phyloP scores from a whole-genome alignment of 2,329 filamentous ascomycete species.

The Aureobasidium sp. region DNA sequence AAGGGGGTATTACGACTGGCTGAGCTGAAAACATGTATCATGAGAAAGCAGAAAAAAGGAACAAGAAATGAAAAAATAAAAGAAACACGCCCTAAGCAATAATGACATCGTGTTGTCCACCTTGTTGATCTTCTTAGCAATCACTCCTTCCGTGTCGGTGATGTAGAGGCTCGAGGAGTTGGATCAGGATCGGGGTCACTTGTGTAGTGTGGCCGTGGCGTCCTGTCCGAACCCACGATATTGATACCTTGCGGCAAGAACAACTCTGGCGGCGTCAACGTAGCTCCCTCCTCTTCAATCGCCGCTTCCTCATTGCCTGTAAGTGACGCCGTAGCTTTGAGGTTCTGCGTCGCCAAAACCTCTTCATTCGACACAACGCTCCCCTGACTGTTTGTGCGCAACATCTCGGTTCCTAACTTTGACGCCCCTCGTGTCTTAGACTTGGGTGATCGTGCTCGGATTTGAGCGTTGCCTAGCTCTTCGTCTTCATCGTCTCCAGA shows the following conservation, averaged over 20 bases:
- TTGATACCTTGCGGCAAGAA: conserved; percentile 38
- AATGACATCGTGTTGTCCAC: background rate
- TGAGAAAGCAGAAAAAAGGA: background rate
- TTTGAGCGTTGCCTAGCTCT: conserved; percentile 58
- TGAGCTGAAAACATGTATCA: conserved; percentile 1
- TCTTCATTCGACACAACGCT: conserved; percentile 52
- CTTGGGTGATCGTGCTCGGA: conserved; percentile 43
- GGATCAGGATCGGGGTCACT: conserved; percentile 30
- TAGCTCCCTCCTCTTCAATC: conserved; percentile 23
- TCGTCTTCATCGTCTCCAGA: conserved; percentile 95
- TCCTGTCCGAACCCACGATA: conserved; percentile 18
- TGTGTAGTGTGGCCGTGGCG: background rate
- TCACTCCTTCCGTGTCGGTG: conserved; percentile 13
- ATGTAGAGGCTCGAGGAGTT: conserved; percentile 29
- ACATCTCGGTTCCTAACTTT: conserved; percentile 93
- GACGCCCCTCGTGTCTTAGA: conserved; percentile 56
- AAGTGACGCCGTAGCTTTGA: background rate
- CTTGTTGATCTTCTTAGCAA: background rate
- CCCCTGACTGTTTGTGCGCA: conserved; percentile 90
- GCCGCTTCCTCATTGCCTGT: conserved; percentile 4
- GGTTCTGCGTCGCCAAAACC: conserved; percentile 18
- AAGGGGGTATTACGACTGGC: conserved; percentile 7
- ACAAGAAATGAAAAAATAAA: conserved; percentile 1
- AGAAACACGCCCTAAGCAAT: background rate
- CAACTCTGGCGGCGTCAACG: conserved; percentile 43